Percentiles rank a stretch among this genome's conserved stretches.
Conservation (phyloP, 352 stramenopile species). For the Phytophthora rubi region DNA sequence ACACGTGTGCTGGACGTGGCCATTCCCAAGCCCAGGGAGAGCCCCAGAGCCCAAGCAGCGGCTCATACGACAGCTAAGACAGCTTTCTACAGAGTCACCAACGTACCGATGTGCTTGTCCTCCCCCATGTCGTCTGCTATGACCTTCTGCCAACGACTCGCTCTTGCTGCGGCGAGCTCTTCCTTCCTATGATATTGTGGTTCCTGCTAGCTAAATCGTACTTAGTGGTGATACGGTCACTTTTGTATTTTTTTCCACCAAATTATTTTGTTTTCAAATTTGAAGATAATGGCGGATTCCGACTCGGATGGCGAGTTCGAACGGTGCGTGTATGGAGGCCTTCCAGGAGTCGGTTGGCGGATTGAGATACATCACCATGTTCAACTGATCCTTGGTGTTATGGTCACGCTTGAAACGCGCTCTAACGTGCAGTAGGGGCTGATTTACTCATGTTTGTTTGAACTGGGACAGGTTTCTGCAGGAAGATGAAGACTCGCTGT, state of each 20-base stretch:
- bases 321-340: conserved; percentile 40
- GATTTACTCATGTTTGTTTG: conserved; percentile 14
- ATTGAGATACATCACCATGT: background rate
- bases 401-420: conserved; percentile 11
- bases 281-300: conserved; percentile 28
- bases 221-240: conserved; percentile 21
- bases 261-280: conserved; percentile 18
- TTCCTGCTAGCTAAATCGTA: conserved; percentile 15
- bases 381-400: background rate
- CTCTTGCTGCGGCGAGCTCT: conserved; percentile 4
- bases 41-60: background rate
- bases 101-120: conserved; percentile 50
- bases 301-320: conserved; percentile 73
- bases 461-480: conserved; percentile 53
- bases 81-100: background rate
- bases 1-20: too few relatives aligned
- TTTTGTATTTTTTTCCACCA: conserved; percentile 27
- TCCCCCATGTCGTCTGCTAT: conserved; percentile 43
- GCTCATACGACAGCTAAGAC: conserved; percentile 5
- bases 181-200: conserved; percentile 17
- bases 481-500: conserved; percentile 61
- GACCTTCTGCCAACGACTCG: conserved; percentile 3
- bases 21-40: conserved; percentile 3
- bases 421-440: conserved; percentile 13
- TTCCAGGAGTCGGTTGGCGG: background rate